A percentile compares a stretch with the other conserved stretches of the same genome.
Conservation (phyloP, 1,139 yeast genomes). For the Candida mesenterica region DNA sequence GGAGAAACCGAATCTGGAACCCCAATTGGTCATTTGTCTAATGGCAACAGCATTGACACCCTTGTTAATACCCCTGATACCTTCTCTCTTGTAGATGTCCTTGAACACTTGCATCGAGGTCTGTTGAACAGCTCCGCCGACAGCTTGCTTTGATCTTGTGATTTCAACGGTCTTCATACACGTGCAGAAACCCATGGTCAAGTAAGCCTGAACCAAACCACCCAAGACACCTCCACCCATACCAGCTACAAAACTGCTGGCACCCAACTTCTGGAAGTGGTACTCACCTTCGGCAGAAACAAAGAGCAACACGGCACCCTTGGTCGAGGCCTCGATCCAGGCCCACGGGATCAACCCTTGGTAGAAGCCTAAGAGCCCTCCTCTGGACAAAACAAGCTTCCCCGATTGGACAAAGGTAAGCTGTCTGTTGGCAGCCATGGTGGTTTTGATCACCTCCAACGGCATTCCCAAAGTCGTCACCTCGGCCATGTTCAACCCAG, state of each 20-base stretch:
- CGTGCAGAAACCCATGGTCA: conserved; percentile 96
- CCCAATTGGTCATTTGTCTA: conserved; percentile 99
- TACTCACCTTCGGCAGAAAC: conserved; percentile 93
- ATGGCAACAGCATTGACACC: conserved; percentile 99
- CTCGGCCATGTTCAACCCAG: conserved; percentile 88
- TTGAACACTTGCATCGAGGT: conserved; percentile 83
- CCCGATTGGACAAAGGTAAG: conserved; percentile 68
- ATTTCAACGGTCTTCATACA: conserved; percentile 98
- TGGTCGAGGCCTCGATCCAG: conserved; percentile 98
- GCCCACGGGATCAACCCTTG: conserved; percentile 99
- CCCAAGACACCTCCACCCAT: conserved; percentile 94
- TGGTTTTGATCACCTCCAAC: conserved; percentile 89
- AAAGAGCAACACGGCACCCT: conserved; percentile 94
- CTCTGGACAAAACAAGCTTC: conserved; percentile 83
- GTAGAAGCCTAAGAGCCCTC: conserved; percentile 88
- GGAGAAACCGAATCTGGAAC: conserved; percentile 90
- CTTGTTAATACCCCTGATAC: conserved; percentile 89
- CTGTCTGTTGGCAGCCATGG: conserved; percentile 94
- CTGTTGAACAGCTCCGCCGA: conserved; percentile 61
- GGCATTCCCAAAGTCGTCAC: conserved; percentile 97
- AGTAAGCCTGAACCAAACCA: conserved; percentile 93
- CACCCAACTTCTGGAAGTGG: conserved; percentile 61
- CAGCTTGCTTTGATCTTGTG: conserved; percentile 82
- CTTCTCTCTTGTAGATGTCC: conserved; percentile 81
- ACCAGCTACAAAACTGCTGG: conserved; percentile 75